Evolutionary conservation across 495 filamentous ascomycete genomes (phyloP).

Genomic region (Letharia columbiana): DNA sequence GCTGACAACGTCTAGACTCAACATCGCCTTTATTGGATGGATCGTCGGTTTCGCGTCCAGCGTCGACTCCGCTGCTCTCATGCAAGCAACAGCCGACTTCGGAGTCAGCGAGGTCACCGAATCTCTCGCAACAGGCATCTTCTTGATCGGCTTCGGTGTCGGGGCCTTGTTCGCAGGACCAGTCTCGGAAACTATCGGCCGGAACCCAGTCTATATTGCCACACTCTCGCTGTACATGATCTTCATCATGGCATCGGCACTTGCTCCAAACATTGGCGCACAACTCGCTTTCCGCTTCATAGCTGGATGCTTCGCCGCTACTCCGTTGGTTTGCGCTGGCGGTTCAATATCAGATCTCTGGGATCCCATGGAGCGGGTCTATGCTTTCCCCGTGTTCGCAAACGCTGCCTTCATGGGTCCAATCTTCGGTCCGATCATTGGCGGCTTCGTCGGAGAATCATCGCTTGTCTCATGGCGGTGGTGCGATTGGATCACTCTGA

Average conservation of each 20-base stretch:
- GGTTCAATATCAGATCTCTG: constrained; percentile 46
- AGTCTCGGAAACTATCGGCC: constrained; percentile 50
- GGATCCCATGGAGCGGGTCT: constrained; percentile 41
- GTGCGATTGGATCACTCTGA: constrained; percentile 45
- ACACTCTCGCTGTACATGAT: constrained; percentile 44
- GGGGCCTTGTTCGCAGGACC: constrained; percentile 46
- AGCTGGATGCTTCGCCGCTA: constrained; percentile 43
- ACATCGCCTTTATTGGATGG: constrained; percentile 45
- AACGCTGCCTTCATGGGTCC: constrained; percentile 39
- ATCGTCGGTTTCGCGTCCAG: constrained; percentile 45
- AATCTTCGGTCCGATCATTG: constrained; percentile 40
- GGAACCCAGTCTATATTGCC: constrained; percentile 50
- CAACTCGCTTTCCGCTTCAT: constrained; percentile 46
- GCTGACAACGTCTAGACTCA: constrained; percentile 19
- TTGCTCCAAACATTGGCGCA: constrained; percentile 44
- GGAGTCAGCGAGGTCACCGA: constrained; percentile 45
- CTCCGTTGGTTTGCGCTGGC: constrained; percentile 45
- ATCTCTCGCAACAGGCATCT: constrained; percentile 48
- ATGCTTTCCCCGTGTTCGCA: constrained; percentile 43
- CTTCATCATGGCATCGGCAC: constrained; percentile 43
- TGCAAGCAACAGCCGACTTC: constrained; percentile 39
- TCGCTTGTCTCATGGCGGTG: constrained; percentile 41
- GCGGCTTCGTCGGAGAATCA: constrained; percentile 39
- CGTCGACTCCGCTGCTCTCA: constrained; percentile 41
- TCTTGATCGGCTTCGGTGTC: constrained; percentile 54